Conservation (phyloP, 2,329 filamentous ascomycete species). For the Cadophora gregata region DNA sequence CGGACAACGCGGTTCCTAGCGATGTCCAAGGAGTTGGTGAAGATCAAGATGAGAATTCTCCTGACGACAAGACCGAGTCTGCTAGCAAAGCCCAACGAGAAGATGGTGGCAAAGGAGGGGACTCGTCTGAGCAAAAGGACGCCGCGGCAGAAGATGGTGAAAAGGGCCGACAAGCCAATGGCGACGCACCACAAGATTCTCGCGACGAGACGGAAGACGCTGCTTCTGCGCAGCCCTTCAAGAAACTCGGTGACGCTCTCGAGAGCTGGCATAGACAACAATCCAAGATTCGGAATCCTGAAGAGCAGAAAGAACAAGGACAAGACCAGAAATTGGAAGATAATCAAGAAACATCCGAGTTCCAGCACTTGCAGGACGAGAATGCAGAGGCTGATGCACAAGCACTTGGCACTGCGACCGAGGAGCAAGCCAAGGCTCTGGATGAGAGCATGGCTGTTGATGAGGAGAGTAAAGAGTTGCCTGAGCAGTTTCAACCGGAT, state of each 20-base stretch:
- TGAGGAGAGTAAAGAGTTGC: slow-evolving; percentile 64
- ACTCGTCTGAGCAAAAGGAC: slow-evolving; percentile 67
- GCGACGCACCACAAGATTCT: slow-evolving; percentile 47
- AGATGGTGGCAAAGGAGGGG: slow-evolving; percentile 69
- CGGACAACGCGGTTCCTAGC: slow-evolving; percentile 68
- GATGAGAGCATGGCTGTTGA: slow-evolving; percentile 91
- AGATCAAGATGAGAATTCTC: slow-evolving; percentile 67
- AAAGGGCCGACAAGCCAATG: slow-evolving; percentile 51
- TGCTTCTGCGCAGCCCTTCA: slow-evolving; percentile 74
- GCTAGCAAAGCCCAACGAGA: slow-evolving; percentile 68
- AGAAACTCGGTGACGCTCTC: slow-evolving; percentile 90
- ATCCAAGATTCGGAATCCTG: slow-evolving; percentile 71
- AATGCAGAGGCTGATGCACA: slow-evolving; percentile 84
- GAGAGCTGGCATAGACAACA: slow-evolving; percentile 93
- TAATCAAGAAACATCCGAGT: slow-evolving; percentile 82
- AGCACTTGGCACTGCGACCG: slow-evolving; percentile 84
- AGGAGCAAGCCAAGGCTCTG: slow-evolving; percentile 84
- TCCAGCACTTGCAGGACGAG: slow-evolving; percentile 90
- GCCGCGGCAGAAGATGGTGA: slow-evolving; percentile 69
- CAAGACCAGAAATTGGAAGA: slow-evolving; percentile 46
- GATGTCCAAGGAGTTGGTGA: slow-evolving; percentile 68
- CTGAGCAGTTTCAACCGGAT: slow-evolving; percentile 54
- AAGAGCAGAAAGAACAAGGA: slow-evolving; percentile 56
- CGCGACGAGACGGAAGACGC: slow-evolving; percentile 48
- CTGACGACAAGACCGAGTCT: slow-evolving; percentile 66